These are phyloP conservation scores for Chrysanthemum seticuspe DNA, from an alignment of 129 eudicot species.

Conservation along the genomic window DNA sequence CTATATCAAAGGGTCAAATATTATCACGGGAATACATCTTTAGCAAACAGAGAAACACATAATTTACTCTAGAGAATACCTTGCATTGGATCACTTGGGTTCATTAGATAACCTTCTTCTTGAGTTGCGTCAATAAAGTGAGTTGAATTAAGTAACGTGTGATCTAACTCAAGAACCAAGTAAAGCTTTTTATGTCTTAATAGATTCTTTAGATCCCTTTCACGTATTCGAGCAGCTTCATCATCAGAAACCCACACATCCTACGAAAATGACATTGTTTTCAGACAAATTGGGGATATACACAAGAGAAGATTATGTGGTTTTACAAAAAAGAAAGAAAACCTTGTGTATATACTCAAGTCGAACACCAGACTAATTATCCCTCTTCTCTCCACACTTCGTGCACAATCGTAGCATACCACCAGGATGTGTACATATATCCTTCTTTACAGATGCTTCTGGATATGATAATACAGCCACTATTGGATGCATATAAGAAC, in stretches of 20 bases:
- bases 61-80: background rate
- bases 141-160: conserved; percentile 6
- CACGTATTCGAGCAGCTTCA: background rate
- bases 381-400: conserved; percentile 62
- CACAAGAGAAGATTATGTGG: background rate
- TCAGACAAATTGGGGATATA: background rate
- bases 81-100: conserved; percentile 9
- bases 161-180: conserved; percentile 15
- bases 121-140: background rate
- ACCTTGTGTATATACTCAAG: conserved; percentile 37
- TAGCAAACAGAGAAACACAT: background rate
- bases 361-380: conserved; percentile 61
- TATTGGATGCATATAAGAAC: background rate
- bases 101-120: background rate
- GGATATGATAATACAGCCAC: conserved; percentile 23
- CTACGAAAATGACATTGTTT: background rate
- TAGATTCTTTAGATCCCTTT: background rate
- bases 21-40: background rate
- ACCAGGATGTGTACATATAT: conserved; percentile 71
- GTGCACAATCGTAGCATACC: conserved; percentile 62
- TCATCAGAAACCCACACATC: background rate
- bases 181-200: background rate
- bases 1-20: background rate
- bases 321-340: background rate
- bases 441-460: conserved; percentile 42